Conservation (phyloP, 116 monocot genomes). For the Posidonia oceanica region DNA sequence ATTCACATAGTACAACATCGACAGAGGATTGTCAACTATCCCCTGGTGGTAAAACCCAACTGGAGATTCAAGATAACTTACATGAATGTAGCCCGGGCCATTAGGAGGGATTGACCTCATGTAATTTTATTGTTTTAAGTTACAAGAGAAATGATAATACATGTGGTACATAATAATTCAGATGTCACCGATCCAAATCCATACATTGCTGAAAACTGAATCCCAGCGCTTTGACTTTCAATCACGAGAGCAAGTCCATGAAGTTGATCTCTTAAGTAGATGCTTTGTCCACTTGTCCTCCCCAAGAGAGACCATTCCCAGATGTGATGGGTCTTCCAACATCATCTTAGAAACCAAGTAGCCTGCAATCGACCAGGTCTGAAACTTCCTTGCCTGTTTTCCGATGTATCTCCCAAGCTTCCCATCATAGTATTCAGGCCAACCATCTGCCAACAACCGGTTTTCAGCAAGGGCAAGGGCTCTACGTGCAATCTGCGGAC, state of each 20-base stretch:
- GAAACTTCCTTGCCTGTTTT: conserved; percentile 69
- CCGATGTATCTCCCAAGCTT: conserved; percentile 59
- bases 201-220: no score
- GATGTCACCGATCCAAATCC: no score
- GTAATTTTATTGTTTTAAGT: no score
- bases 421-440: conserved; percentile 81
- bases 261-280: conserved; percentile 50
- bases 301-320: conserved; percentile 68
- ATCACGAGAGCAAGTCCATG: conserved; percentile 35
- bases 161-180: no score
- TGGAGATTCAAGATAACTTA: no score
- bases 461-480: conserved; percentile 63
- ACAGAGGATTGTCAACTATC: no score
- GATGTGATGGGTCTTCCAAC: conserved; percentile 73
- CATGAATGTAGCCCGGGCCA: no score
- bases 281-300: conserved; percentile 72
- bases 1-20: no score
- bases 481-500: conserved; percentile 58
- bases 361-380: conserved; percentile 73
- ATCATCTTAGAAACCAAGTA: conserved; percentile 78
- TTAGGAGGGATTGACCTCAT: no score
- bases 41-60: no score
- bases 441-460: conserved; percentile 46
- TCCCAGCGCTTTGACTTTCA: no score
- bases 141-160: no score